Evolutionary conservation across 306 rosid genomes (phyloP), one percentile per base, ranked within the genome.

Genomic region (Rubus idaeus): DNA sequence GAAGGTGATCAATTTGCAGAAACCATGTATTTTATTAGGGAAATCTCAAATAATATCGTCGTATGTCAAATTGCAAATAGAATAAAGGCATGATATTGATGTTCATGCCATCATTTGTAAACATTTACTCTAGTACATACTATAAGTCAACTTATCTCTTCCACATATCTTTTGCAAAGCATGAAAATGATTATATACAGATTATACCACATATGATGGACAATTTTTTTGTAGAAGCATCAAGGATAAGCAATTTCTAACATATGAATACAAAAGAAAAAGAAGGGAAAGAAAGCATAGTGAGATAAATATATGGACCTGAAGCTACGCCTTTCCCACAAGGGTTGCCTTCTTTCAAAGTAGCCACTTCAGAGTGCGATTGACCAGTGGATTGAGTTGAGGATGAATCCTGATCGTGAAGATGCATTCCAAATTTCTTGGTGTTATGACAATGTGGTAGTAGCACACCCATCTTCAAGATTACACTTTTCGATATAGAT

Each of bases 331-430:
- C 82, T 66, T 58, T 23, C 61, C 63, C 68, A 77, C 60, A 61
- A 13, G 41, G 79, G 50, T 73, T 76, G 58, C 79, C 61, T 30
- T 78, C 87, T 47, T 53, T 75, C 60, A 77, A 55, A 41, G 74
- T 53, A 80, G 79, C 85, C 20, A 74, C 82, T 84, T 86, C 86
- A 2, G 85, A 51, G 69, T 81, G 80, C 40, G 94, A 87, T 57
- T 87, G 86, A 72, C 83, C 81, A 5, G 89, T 84, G 6, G 89
- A 91, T 77, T 87, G 96, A 84, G 89, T 75, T 60, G 97, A 86
- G 63, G 91, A 81, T 5, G 92, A 91, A 68, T 89, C 90, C 66
- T 85, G 91, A 10, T 89, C 94, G 60, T 80, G 97, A 77, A 81
- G 75, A 46, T 76, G 87, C 65, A 85, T 82, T 70, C 52, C 78